Conservation (phyloP, 192 early-diverging fungal genomes). For the Mortierella claussenii region DNA sequence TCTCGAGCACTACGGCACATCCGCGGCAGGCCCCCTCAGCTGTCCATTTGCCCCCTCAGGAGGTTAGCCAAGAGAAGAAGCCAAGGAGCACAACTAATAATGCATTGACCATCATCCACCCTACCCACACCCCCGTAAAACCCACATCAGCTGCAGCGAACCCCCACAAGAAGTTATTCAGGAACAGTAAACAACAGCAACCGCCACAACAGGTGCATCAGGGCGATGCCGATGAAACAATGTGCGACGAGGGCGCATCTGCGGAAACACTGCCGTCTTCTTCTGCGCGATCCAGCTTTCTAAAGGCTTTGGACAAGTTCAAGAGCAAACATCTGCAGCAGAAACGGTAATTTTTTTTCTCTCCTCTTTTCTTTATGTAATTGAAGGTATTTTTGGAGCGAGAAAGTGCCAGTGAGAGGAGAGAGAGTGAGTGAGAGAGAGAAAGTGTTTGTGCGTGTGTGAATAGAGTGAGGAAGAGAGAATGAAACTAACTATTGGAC, state of each 20-base stretch:
- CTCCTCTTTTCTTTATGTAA: not conserved
- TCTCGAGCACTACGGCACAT: no score
- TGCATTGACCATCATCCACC: no score
- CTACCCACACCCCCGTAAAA: not conserved
- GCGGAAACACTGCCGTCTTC: not conserved
- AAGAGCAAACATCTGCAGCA: constrained; percentile 41
- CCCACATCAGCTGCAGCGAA: not conserved
- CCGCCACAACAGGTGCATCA: constrained; percentile 1
- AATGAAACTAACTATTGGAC: not conserved
- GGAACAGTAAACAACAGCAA: constrained; percentile 10
- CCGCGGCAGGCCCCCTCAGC: no score
- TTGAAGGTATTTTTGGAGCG: not conserved
- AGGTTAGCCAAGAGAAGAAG: no score
- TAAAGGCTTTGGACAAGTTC: constrained; percentile 30
- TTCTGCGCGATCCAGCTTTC: constrained; percentile 29
- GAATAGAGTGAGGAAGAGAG: no score
- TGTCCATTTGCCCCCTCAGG: no score
- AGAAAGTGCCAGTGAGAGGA: no score
- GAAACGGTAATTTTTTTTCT: constrained; percentile 27
- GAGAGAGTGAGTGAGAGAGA: no score
- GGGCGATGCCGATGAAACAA: constrained; percentile 6
- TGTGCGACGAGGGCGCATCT: not conserved
- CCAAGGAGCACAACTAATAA: no score
- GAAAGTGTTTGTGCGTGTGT: no score
- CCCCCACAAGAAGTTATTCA: not conserved